Conservation (phyloP, 345 rosid species). For the Citrus inodora region DNA sequence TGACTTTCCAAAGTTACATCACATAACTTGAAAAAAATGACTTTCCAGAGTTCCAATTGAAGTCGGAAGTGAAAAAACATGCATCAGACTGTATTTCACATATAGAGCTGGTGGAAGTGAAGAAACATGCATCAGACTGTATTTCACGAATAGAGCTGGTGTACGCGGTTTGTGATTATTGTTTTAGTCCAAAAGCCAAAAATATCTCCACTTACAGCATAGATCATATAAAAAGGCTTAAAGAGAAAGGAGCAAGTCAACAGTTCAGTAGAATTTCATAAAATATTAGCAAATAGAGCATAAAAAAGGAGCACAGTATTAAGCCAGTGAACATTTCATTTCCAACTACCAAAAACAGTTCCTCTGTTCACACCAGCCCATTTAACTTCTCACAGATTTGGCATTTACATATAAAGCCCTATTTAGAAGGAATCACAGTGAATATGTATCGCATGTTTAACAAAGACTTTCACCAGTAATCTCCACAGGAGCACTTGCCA, state of each 20-base stretch:
- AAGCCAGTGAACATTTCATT: constrained; percentile 1
- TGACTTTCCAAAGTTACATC: not conserved
- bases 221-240: not conserved
- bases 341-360: not conserved
- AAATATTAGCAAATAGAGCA: not conserved
- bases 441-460: not conserved
- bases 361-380: not conserved
- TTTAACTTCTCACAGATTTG: not conserved
- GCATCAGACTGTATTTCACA: not conserved
- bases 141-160: not conserved
- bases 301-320: not conserved
- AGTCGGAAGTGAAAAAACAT: not conserved
- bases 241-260: not conserved
- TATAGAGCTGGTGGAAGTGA: not conserved
- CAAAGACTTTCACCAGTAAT: constrained; percentile 42
- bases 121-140: not conserved
- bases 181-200: too few relatives aligned
- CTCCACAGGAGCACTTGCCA: constrained; percentile 59
- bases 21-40: not conserved
- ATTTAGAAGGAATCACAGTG: not conserved
- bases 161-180: too few relatives aligned
- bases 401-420: constrained; percentile 25
- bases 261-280: not conserved
- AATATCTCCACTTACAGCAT: not conserved
- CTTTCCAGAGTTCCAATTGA: not conserved